Percentiles rank a stretch among this genome's conserved stretches.
These are phyloP conservation scores for Emmonsia crescens DNA, from an alignment of 2,329 filamentous ascomycete species.

Conservation along the genomic window DNA sequence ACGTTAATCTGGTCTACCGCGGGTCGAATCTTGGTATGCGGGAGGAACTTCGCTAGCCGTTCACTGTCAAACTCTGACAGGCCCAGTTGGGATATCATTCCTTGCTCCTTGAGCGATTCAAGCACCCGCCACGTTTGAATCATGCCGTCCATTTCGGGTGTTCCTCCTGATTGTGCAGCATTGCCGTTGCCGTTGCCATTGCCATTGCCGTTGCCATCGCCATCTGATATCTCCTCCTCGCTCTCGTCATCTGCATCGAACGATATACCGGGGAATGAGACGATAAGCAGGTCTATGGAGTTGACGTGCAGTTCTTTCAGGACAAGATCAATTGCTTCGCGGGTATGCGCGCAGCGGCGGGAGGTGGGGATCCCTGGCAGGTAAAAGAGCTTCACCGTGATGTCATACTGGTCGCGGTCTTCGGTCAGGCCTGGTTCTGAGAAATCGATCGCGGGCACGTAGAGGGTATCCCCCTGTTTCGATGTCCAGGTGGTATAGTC, in stretches of 20 bases:
- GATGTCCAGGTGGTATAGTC: constrained; percentile 55
- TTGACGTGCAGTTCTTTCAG: constrained; percentile 65
- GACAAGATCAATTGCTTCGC: constrained; percentile 70
- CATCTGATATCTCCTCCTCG: constrained; percentile 26
- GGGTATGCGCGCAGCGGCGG: constrained; percentile 57
- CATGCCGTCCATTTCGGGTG: constrained; percentile 42
- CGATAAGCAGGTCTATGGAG: constrained; percentile 76
- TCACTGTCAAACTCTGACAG: constrained; percentile 85
- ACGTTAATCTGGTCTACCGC: constrained; percentile 93
- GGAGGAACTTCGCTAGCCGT: constrained; percentile 66
- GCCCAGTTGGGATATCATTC: constrained; percentile 64
- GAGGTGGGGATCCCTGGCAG: constrained; percentile 58
- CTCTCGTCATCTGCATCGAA: constrained; percentile 81
- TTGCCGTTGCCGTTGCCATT: neutral
- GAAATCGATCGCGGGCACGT: constrained; percentile 70
- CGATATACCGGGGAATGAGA: constrained; percentile 84
- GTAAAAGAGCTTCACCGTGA: constrained; percentile 93
- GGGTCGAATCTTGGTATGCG: constrained; percentile 59
- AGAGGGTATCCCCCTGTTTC: constrained; percentile 48
- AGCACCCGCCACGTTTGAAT: constrained; percentile 59
- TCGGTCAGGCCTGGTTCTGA: constrained; percentile 61
- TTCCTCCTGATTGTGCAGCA: constrained; percentile 33
- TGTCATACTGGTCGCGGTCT: constrained; percentile 76
- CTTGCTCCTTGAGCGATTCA: constrained; percentile 60
- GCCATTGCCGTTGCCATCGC: neutral